Conservation (phyloP, 139 green algal species). For the Nannochloris sp. region DNA sequence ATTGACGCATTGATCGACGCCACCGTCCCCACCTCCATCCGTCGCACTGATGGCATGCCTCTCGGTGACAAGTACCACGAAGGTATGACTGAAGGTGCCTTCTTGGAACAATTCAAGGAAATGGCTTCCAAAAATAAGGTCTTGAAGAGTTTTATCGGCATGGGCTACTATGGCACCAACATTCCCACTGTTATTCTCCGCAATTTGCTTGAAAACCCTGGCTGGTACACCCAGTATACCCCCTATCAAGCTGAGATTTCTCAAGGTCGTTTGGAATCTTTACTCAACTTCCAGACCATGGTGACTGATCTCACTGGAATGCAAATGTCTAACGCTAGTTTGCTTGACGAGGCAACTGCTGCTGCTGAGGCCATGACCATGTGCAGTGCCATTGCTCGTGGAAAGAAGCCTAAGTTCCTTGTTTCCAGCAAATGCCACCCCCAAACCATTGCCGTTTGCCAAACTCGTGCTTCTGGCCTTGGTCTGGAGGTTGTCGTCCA, state of each 20-base stretch:
- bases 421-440: constrained; percentile 92
- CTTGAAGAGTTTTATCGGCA: constrained; percentile 91
- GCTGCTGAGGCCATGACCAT: constrained; percentile 99
- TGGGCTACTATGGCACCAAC: constrained; percentile 96
- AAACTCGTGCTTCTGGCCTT: constrained; percentile 91
- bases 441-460: constrained; percentile 95
- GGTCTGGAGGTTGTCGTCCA: constrained; percentile 79
- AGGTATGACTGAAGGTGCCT: constrained; percentile 82
- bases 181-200: constrained; percentile 90
- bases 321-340: constrained; percentile 85
- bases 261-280: constrained; percentile 87
- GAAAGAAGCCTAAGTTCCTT: constrained; percentile 98
- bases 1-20: constrained; percentile 88
- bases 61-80: constrained; percentile 70
- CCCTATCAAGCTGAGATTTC: constrained; percentile 97
- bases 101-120: constrained; percentile 81
- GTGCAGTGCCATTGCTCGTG: constrained; percentile 82
- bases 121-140: constrained; percentile 98
- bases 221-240: constrained; percentile 99
- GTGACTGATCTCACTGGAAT: constrained; percentile 93
- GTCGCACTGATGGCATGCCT: constrained; percentile 66
- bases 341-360: constrained; percentile 97
- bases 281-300: constrained; percentile 99
- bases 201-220: constrained; percentile 99
- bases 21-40: constrained; percentile 89